phyloP scores from a whole-genome alignment of 139 green algal genomes.

The Parachlorella kessleri region DNA sequence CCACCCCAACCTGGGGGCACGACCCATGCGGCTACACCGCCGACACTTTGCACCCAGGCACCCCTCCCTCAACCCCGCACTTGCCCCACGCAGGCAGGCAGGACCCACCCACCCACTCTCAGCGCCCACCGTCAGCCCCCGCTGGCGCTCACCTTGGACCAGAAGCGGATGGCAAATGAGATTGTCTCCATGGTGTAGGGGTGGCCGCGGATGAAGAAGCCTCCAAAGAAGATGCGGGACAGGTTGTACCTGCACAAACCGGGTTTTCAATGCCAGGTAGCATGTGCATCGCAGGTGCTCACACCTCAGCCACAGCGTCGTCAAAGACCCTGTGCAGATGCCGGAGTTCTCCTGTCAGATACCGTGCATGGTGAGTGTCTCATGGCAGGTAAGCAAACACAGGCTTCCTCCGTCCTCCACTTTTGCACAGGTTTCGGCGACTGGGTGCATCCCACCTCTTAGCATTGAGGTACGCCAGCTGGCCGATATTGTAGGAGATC shows the following conservation, averaged over 20 bases:
- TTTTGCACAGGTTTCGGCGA: too few species aligned
- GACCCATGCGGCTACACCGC: too few species aligned
- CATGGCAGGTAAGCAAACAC: too few species aligned
- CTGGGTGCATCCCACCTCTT: slow-evolving; percentile 63
- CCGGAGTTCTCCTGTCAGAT: too few species aligned
- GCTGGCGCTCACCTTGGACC: slow-evolving; percentile 86
- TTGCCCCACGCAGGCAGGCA: not conserved
- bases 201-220: slow-evolving; percentile 99
- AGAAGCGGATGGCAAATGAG: slow-evolving; percentile 97
- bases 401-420: too few species aligned
- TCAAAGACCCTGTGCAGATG: too few species aligned
- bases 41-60: too few species aligned
- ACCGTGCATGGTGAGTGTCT: too few species aligned
- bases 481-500: slow-evolving; percentile 98
- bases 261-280: too few species aligned
- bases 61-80: not conserved
- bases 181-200: slow-evolving; percentile 99
- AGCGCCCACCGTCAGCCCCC: slow-evolving; percentile 8
- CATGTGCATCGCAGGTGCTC: too few species aligned
- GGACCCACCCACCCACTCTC: not conserved
- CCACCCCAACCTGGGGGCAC: too few species aligned
- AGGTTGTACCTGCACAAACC: slow-evolving; percentile 79
- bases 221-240: slow-evolving; percentile 92
- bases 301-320: too few species aligned
- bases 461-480: slow-evolving; percentile 87